phyloP scores from a whole-genome alignment of 208 protist species.

The Jaenimonas drosophilae region DNA sequence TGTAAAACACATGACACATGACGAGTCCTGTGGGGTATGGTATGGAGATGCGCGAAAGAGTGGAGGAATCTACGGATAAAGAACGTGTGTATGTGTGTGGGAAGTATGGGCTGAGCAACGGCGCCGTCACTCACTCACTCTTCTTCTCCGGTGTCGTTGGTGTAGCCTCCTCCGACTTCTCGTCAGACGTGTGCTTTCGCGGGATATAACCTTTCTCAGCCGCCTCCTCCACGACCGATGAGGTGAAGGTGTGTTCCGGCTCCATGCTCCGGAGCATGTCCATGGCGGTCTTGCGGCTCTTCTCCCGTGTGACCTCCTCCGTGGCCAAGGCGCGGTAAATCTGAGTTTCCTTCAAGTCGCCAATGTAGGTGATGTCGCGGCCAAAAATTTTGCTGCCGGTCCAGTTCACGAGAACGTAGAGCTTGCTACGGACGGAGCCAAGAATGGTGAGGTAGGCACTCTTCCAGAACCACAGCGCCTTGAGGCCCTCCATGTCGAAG shows the following conservation, averaged over 20 bases:
- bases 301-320: slow-evolving; percentile 51
- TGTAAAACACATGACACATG: too few species aligned
- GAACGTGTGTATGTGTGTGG: too few species aligned
- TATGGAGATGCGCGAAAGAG: too few species aligned
- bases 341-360: slow-evolving; percentile 64
- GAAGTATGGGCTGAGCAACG: too few species aligned
- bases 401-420: slow-evolving; percentile 85
- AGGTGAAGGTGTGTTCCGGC: slow-evolving; percentile 22
- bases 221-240: slow-evolving; percentile 20
- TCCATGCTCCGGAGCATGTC: slow-evolving; percentile 32
- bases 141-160: too few species aligned
- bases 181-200: slow-evolving; percentile 11
- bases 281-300: slow-evolving; percentile 24
- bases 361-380: slow-evolving; percentile 81
- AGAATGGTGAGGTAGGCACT: slow-evolving; percentile 83
- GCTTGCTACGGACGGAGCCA: slow-evolving; percentile 64
- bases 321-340: slow-evolving; percentile 47
- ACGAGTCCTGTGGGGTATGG: too few species aligned
- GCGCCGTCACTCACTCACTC: too few species aligned
- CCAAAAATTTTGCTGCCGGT: slow-evolving; percentile 64
- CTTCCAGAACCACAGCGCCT: slow-evolving; percentile 76
- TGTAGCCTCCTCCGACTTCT: too few species aligned
- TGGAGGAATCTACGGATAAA: too few species aligned
- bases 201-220: slow-evolving; percentile 23
- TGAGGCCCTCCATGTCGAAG: slow-evolving; percentile 64